phyloP scores from a whole-genome alignment of 208 protist genomes.

The Eutreptiella sp. region DNA sequence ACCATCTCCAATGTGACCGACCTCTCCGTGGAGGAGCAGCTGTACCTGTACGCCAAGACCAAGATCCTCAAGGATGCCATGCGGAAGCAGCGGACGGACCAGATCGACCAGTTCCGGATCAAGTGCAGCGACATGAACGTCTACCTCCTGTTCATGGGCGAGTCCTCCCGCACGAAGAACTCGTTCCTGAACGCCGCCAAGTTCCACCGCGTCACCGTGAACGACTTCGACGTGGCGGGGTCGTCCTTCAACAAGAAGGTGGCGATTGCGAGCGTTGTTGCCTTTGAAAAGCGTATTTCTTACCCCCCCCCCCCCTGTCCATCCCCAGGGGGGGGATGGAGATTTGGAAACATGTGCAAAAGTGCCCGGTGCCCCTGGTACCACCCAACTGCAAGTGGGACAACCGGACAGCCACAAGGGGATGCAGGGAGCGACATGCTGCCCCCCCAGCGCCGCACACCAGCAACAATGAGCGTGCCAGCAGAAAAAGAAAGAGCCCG shows the following conservation, averaged over 20 bases:
- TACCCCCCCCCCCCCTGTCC: too few relatives aligned
- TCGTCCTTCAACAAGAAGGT: slow-evolving; percentile 9
- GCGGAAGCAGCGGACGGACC: not conserved
- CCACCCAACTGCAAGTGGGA: too few relatives aligned
- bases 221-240: slow-evolving; percentile 1
- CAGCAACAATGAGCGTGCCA: too few relatives aligned
- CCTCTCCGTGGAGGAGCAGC: slow-evolving; percentile 3
- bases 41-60: slow-evolving; percentile 16
- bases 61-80: slow-evolving; percentile 1
- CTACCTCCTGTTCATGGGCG: slow-evolving; percentile 13
- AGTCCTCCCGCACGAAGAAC: slow-evolving; percentile 15
- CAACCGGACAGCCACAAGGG: too few relatives aligned
- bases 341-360: too few relatives aligned
- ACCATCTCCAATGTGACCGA: slow-evolving; percentile 22
- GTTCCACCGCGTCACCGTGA: slow-evolving; percentile 14
- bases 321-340: too few relatives aligned
- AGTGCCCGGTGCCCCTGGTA: too few relatives aligned
- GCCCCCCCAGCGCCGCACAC: too few relatives aligned
- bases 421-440: too few relatives aligned
- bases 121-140: not conserved
- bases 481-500: too few relatives aligned
- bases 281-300: too few relatives aligned
- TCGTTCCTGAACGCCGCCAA: slow-evolving; percentile 14
- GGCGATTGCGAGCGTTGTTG: too few relatives aligned
- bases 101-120: slow-evolving; percentile 9